These are phyloP conservation scores for Schizonepeta tenuifolia DNA, from an alignment of 257 asterid genomes.

Conservation along the genomic window DNA sequence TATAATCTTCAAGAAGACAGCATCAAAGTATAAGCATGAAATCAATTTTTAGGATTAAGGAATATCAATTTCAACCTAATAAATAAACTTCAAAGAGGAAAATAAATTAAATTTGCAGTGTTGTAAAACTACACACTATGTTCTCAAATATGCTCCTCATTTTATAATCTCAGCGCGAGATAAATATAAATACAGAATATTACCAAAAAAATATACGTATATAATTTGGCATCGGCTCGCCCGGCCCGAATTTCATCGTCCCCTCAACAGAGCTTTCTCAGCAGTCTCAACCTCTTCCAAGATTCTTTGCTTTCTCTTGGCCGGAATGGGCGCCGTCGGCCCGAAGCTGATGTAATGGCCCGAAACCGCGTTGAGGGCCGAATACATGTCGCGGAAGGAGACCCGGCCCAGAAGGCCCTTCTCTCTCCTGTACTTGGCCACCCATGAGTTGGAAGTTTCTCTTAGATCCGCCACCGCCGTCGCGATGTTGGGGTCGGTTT, in stretches of 20 bases:
- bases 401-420: conserved; percentile 71
- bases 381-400: conserved; percentile 86
- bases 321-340: conserved; percentile 91
- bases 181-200: conserved; percentile 32
- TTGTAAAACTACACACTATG: not conserved
- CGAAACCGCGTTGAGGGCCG: conserved; percentile 93
- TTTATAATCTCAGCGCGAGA: conserved; percentile 22
- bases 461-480: conserved; percentile 78
- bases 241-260: conserved; percentile 50
- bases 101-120: not conserved
- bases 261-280: conserved; percentile 85
- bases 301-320: conserved; percentile 85
- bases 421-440: conserved; percentile 92
- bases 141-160: not conserved
- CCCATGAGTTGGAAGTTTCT: conserved; percentile 84
- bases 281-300: conserved; percentile 95
- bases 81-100: not conserved
- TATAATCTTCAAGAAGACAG: too few relatives aligned
- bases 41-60: too few relatives aligned
- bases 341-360: conserved; percentile 96
- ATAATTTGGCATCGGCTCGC: not conserved
- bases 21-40: too few relatives aligned
- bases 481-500: conserved; percentile 69
- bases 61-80: not conserved
- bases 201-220: conserved; percentile 19